Evolutionary conservation across 2,329 filamentous ascomycete genomes (phyloP).

Genomic region (Eutypa lata): DNA sequence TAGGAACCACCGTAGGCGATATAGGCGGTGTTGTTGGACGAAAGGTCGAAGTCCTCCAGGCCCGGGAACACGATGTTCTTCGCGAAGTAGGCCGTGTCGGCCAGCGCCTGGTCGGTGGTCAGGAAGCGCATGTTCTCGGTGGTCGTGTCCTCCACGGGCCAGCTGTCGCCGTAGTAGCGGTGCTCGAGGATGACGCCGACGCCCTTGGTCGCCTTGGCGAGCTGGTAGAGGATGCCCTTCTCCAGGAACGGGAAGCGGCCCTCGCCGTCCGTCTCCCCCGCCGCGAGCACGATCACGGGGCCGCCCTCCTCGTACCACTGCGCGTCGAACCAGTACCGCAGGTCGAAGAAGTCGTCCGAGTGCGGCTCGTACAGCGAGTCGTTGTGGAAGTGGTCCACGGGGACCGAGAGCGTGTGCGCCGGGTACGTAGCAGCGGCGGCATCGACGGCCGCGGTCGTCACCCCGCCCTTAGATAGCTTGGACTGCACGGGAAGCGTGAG

Average conservation of each 20-base stretch:
- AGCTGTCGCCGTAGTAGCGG: slow-evolving; percentile 48
- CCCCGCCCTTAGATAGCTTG: neutral
- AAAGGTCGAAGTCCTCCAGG: slow-evolving; percentile 34
- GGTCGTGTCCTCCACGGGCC: slow-evolving; percentile 43
- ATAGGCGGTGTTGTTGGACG: slow-evolving; percentile 38
- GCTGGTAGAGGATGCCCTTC: slow-evolving; percentile 1
- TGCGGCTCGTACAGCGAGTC: slow-evolving; percentile 1
- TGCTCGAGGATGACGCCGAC: slow-evolving; percentile 49
- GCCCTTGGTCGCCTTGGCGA: neutral
- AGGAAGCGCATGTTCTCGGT: slow-evolving; percentile 48
- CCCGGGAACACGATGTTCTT: slow-evolving; percentile 43
- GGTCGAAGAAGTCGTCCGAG: slow-evolving; percentile 9
- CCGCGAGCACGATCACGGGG: slow-evolving; percentile 9
- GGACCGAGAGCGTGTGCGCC: slow-evolving; percentile 5
- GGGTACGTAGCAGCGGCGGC: neutral
- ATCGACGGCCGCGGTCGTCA: neutral
- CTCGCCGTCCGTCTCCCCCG: neutral
- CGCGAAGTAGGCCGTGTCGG: slow-evolving; percentile 50
- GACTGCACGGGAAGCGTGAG: neutral
- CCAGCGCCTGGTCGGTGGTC: slow-evolving; percentile 50
- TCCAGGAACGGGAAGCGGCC: neutral
- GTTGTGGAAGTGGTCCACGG: slow-evolving; percentile 18
- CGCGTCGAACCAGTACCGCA: slow-evolving; percentile 22
- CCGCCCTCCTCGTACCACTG: slow-evolving; percentile 19
- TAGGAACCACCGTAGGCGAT: slow-evolving; percentile 29